phyloP scores from a whole-genome alignment of 2,329 filamentous ascomycete genomes.

The Tolypocladium cylindrosporum region DNA sequence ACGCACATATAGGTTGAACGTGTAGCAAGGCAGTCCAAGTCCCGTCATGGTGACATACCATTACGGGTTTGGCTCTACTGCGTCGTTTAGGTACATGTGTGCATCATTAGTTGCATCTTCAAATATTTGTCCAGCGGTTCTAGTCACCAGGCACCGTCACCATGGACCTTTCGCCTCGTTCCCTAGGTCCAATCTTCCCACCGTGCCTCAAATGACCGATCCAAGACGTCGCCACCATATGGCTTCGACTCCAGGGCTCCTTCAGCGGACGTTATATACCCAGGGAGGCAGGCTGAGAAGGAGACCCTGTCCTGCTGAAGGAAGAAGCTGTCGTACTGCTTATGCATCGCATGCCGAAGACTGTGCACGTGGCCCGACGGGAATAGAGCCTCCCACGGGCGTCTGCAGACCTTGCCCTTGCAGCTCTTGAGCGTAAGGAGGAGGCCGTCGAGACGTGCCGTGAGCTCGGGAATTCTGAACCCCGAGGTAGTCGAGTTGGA shows the following conservation, averaged over 20 bases:
- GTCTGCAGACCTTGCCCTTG: slow-evolving; percentile 38
- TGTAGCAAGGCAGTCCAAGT: neutral
- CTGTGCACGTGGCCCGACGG: slow-evolving; percentile 39
- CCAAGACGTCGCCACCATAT: neutral
- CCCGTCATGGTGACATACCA: neutral
- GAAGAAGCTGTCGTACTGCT: slow-evolving; percentile 40
- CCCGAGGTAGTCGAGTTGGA: slow-evolving; percentile 12
- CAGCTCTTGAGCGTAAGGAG: slow-evolving; percentile 53
- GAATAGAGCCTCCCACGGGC: slow-evolving; percentile 48
- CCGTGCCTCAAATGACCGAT: neutral
- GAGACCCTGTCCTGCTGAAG: slow-evolving; percentile 30
- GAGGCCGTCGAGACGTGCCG: slow-evolving; percentile 45
- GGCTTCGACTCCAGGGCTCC: neutral
- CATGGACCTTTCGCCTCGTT: neutral
- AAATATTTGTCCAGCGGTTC: no score
- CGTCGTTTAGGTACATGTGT: no score
- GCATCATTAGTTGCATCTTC: neutral
- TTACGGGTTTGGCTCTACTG: neutral
- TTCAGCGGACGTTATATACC: slow-evolving; percentile 31
- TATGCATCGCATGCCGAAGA: slow-evolving; percentile 38
- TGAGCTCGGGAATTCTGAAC: slow-evolving; percentile 26
- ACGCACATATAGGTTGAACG: neutral
- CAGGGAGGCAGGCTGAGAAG: slow-evolving; percentile 43
- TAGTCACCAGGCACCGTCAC: no score
- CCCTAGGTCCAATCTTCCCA: slow-evolving; percentile 1